Percentiles rank a stretch among this genome's conserved stretches.
Conservation (phyloP, 129 eudicot species). For the Pseudognaphalium luteoalbum region DNA sequence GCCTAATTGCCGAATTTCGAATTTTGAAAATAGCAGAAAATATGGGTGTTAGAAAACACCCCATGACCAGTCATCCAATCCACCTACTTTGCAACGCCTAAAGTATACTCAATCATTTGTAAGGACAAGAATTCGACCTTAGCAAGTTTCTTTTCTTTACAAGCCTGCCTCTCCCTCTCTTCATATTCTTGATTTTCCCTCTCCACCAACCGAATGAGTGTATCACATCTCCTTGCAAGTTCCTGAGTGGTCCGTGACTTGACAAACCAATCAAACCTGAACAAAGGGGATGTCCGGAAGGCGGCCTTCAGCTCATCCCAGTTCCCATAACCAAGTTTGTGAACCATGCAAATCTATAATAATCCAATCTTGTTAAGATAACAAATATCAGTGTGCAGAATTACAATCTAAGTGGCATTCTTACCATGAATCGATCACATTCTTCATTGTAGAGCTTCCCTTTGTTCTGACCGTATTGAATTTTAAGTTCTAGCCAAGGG, state of each 20-base stretch:
- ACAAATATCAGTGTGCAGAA: neutral
- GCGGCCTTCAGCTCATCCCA: constrained; percentile 99
- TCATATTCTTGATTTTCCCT: constrained; percentile 95
- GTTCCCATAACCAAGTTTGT: constrained; percentile 97
- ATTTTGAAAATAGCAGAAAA: no score
- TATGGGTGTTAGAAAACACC: no score
- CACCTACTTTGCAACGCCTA: neutral
- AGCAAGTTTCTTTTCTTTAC: constrained; percentile 94
- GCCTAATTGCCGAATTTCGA: no score
- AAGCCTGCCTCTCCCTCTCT: constrained; percentile 98
- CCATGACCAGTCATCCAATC: neutral
- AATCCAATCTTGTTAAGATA: neutral
- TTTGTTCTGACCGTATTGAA: constrained; percentile 99
- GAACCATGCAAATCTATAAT: constrained; percentile 89
- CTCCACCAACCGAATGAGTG: constrained; percentile 88
- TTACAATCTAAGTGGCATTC: neutral
- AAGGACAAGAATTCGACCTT: constrained; percentile 42
- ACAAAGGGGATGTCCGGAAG: constrained; percentile 82
- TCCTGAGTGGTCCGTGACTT: constrained; percentile 97
- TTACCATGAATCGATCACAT: constrained; percentile 99
- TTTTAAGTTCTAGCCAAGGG: constrained; percentile 95
- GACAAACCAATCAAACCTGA: constrained; percentile 97
- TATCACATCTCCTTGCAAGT: constrained; percentile 95
- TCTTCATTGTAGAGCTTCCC: constrained; percentile 99
- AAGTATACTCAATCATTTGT: neutral